Evolutionary conservation across 2,329 filamentous ascomycete genomes (phyloP).

Genomic region (Cladosporium halotolerans): DNA sequence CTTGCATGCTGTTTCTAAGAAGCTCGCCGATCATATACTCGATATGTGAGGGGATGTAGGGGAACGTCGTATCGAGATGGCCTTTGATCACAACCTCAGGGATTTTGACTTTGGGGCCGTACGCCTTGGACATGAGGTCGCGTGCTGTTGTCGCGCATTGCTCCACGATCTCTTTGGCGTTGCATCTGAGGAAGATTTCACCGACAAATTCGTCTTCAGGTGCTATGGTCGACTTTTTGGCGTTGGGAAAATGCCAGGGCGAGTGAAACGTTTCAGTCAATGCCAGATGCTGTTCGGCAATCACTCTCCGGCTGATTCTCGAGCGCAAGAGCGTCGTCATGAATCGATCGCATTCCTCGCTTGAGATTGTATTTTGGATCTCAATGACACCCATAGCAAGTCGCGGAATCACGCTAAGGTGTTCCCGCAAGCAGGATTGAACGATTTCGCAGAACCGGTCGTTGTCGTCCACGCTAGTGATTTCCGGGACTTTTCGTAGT

Average conservation of each 20-base stretch:
- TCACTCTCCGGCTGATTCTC: conserved; percentile 88
- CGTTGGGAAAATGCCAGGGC: conserved; percentile 79
- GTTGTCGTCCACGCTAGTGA: conserved; percentile 83
- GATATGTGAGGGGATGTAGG: conserved; percentile 90
- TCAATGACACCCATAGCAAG: conserved; percentile 92
- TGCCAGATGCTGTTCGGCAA: conserved; percentile 93
- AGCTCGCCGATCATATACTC: conserved; percentile 97
- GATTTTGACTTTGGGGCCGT: conserved; percentile 63
- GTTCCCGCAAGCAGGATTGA: conserved; percentile 71
- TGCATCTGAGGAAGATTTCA: conserved; percentile 90
- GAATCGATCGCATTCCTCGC: conserved; percentile 79
- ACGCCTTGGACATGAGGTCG: conserved; percentile 66
- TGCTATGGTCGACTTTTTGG: conserved; percentile 55
- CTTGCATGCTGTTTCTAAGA: conserved; percentile 89
- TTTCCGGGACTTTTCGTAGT: conserved; percentile 75
- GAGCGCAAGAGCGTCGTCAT: conserved; percentile 92
- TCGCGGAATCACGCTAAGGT: conserved; percentile 88
- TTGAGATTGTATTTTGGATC: conserved; percentile 73
- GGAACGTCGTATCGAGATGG: conserved; percentile 83
- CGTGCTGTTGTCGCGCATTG: conserved; percentile 72
- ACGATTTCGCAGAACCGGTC: conserved; percentile 78
- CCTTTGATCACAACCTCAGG: conserved; percentile 79
- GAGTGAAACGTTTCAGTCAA: conserved; percentile 91
- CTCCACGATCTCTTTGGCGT: conserved; percentile 81
- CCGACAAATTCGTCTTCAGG: conserved; percentile 79